phyloP scores from a whole-genome alignment of 257 asterid genomes.

The Coffea eugenioides region DNA sequence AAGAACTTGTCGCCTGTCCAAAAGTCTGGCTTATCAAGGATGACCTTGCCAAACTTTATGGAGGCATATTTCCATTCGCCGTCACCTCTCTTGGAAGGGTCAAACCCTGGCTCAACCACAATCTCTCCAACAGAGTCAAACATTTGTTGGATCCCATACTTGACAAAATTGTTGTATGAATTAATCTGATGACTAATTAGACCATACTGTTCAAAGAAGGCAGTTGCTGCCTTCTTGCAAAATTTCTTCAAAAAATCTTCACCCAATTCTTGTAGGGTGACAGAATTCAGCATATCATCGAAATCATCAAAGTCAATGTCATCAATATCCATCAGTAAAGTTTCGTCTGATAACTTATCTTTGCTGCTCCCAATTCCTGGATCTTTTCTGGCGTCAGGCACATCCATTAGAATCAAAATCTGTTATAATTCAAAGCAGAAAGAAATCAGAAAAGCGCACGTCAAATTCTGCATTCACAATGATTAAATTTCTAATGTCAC shows the following conservation, averaged over 20 bases:
- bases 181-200: constrained; percentile 79
- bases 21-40: constrained; percentile 56
- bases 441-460: neutral
- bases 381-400: constrained; percentile 17
- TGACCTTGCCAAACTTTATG: constrained; percentile 74
- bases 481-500: neutral
- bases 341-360: constrained; percentile 18
- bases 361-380: constrained; percentile 24
- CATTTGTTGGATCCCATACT: constrained; percentile 62
- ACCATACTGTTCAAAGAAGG: constrained; percentile 74
- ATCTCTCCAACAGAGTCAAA: constrained; percentile 84
- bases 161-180: constrained; percentile 71
- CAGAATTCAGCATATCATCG: constrained; percentile 43
- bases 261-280: constrained; percentile 44
- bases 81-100: constrained; percentile 76
- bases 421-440: neutral
- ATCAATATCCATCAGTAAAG: constrained; percentile 28
- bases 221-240: constrained; percentile 61
- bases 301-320: constrained; percentile 53
- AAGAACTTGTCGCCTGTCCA: constrained; percentile 64
- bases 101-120: constrained; percentile 66
- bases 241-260: constrained; percentile 45
- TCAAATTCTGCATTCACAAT: neutral
- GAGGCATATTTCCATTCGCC: constrained; percentile 79
- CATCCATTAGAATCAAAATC: constrained; percentile 8